Percentiles rank a stretch among this genome's conserved stretches.
Evolutionary conservation across 345 rosid species (phyloP).

Genomic region (Lenwebbia sp.): DNA sequence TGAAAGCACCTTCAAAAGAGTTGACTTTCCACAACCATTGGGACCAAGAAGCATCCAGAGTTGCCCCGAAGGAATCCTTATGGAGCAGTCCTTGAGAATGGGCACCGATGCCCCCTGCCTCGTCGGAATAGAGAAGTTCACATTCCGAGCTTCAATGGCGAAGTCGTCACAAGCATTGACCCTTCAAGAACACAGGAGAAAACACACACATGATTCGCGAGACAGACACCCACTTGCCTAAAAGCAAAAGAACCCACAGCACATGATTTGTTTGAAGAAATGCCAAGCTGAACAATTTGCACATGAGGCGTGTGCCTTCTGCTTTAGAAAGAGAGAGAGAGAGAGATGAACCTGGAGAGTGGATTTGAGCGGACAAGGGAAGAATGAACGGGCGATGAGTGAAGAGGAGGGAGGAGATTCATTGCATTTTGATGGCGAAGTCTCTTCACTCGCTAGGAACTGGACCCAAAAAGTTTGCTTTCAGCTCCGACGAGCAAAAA

Average conservation of each 20-base stretch:
- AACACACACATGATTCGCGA: not conserved
- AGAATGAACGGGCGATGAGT: slow-evolving; percentile 7
- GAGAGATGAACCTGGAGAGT: slow-evolving; percentile 23
- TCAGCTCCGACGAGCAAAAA: not conserved
- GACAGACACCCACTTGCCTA: not conserved
- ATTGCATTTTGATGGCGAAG: slow-evolving; percentile 5
- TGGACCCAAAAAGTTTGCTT: not conserved
- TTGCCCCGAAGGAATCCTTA: slow-evolving; percentile 63
- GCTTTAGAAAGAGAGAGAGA: not conserved
- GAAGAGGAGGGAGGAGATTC: slow-evolving; percentile 14
- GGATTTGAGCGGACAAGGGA: slow-evolving; percentile 19
- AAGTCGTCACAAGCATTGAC: slow-evolving; percentile 18
- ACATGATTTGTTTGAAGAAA: slow-evolving; percentile 7
- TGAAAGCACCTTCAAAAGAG: slow-evolving; percentile 67
- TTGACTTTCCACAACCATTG: slow-evolving; percentile 96
- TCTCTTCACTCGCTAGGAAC: not conserved
- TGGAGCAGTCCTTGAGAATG: slow-evolving; percentile 68
- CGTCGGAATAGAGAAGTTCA: slow-evolving; percentile 50
- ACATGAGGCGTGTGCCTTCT: no score
- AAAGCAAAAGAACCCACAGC: not conserved
- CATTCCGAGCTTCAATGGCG: slow-evolving; percentile 52
- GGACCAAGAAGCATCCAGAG: slow-evolving; percentile 98
- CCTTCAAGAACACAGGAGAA: slow-evolving; percentile 15
- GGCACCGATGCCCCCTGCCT: slow-evolving; percentile 44
- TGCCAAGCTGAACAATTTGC: slow-evolving; percentile 7